These are phyloP conservation scores for Lasiodiplodia gonubiensis DNA, from an alignment of 2,329 filamentous ascomycete species.

Conservation along the genomic window DNA sequence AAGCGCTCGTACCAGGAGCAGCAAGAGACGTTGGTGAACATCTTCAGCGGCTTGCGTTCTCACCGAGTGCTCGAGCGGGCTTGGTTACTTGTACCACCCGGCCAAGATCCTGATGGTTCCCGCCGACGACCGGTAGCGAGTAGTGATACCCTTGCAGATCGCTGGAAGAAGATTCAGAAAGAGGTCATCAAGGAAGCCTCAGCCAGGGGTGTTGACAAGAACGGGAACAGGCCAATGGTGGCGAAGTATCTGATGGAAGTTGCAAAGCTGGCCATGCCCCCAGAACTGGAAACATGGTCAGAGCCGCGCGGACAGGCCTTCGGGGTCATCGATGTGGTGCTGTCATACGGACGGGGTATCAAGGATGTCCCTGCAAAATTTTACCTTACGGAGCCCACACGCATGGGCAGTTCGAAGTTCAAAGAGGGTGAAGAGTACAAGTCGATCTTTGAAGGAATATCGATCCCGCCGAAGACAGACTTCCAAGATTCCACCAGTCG, in stretches of 20 bases:
- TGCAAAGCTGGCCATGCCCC: constrained; percentile 46
- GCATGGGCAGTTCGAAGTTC: neutral
- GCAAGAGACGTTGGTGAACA: constrained; percentile 34
- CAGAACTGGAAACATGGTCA: constrained; percentile 40
- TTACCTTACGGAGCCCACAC: constrained; percentile 10
- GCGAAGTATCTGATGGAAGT: constrained; percentile 49
- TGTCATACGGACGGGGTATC: constrained; percentile 30
- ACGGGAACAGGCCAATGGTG: constrained; percentile 42
- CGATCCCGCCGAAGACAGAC: too few relatives aligned
- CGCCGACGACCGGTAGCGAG: constrained; percentile 26
- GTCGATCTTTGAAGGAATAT: neutral
- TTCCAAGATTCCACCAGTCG: neutral
- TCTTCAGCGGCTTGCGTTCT: constrained; percentile 49
- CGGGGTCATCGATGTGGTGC: constrained; percentile 46
- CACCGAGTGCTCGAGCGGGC: constrained; percentile 51
- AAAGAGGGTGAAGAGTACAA: neutral
- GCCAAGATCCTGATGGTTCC: constrained; percentile 35
- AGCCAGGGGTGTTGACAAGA: constrained; percentile 41
- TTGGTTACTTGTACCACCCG: constrained; percentile 49
- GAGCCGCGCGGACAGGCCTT: constrained; percentile 39
- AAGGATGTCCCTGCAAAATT: constrained; percentile 14
- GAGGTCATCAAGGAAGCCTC: constrained; percentile 44
- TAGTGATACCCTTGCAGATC: constrained; percentile 33
- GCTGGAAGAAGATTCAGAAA: constrained; percentile 44
- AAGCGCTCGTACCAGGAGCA: constrained; percentile 33